phyloP scores from a whole-genome alignment of 371 early-diverging fungal species.

The Rhizopus arrhizus region DNA sequence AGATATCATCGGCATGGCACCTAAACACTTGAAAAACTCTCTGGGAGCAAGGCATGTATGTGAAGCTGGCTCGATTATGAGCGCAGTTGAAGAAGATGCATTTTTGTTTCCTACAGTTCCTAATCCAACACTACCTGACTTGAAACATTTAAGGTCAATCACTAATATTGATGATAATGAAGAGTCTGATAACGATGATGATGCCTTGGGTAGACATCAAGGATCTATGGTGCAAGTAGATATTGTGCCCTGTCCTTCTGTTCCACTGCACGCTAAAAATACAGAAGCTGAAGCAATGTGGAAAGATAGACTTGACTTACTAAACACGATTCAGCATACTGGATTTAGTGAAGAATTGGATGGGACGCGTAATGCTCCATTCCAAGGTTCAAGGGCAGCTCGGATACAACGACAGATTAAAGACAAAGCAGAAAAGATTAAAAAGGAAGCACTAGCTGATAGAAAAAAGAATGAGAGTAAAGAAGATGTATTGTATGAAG shows the following conservation, averaged over 20 bases:
- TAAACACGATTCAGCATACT: constrained; percentile 8
- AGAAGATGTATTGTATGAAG: constrained; percentile 1
- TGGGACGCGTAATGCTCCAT: constrained; percentile 1
- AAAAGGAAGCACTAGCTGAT: constrained; percentile 9
- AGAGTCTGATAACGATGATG: not conserved
- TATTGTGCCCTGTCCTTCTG: constrained; percentile 20
- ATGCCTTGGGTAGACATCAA: not conserved
- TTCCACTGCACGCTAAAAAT: constrained; percentile 1
- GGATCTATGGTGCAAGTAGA: constrained; percentile 7
- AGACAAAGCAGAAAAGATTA: constrained; percentile 14
- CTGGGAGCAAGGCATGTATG: not conserved
- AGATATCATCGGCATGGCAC: constrained; percentile 15
- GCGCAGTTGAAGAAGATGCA: not conserved
- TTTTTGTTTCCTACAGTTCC: constrained; percentile 9
- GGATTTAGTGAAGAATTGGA: constrained; percentile 15
- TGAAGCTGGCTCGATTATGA: not conserved
- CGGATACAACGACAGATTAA: constrained; percentile 10
- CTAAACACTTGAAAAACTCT: not conserved
- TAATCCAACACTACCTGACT: constrained; percentile 16
- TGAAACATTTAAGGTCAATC: constrained; percentile 5
- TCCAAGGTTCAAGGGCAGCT: constrained; percentile 2
- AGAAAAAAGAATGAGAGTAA: not conserved
- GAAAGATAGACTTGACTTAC: constrained; percentile 18
- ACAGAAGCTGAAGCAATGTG: constrained; percentile 8
- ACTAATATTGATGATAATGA: constrained; percentile 1